Base-by-base conservation (phyloP, 1,284 basidiomycete genomes). In the Cerrena zonata region DNA sequence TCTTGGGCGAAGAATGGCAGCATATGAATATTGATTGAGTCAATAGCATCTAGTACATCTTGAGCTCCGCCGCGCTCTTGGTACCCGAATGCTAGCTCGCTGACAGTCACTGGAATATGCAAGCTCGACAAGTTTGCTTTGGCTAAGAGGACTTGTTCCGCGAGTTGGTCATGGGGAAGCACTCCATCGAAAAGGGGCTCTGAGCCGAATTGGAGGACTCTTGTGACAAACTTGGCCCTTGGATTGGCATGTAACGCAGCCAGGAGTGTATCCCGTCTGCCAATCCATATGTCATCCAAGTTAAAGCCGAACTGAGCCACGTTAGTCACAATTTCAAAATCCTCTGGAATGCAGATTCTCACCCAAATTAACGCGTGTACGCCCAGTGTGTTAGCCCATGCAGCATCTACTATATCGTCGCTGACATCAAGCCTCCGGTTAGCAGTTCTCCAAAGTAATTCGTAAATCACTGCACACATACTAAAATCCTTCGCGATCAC, bases 361-460 rank as follows among this genome's bases (percentile, higher is more conserved):
- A 84, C 84, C 86, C 85, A 90, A 51, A 89, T 78, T 15, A 89
- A 68, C 22, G 84, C 82, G 55, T 89, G 85, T 2, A 90, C 78
- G 39, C 88, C 87, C 19, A 90, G 65, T 3, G 78, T 74, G 40
- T 80, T 79, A 13, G 71, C 65, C 82, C 84, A 89, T 3, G 88
- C 87, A 23, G 87, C 86, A 30, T 84, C 73, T 21, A 91, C 72
- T 45, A 89, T 65, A 56, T 87, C 74, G 60, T 90, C 74, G 53
- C 85, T 85, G 48, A 19, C 44, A 38, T 42, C 38, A 47, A 21
- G 47, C 2, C 51, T 37, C 27, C 4, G 42, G n/a, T 51, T 50
- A 37, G 53, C 36, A 36, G 5, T 13, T 12, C 25, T 30, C 26
- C 37, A 4, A 30, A 45, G 46, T 37, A 37, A n/a, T 18, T 53